phyloP scores from a whole-genome alignment of 176 grass and related monocot species.

The Cymbopogon citratus region DNA sequence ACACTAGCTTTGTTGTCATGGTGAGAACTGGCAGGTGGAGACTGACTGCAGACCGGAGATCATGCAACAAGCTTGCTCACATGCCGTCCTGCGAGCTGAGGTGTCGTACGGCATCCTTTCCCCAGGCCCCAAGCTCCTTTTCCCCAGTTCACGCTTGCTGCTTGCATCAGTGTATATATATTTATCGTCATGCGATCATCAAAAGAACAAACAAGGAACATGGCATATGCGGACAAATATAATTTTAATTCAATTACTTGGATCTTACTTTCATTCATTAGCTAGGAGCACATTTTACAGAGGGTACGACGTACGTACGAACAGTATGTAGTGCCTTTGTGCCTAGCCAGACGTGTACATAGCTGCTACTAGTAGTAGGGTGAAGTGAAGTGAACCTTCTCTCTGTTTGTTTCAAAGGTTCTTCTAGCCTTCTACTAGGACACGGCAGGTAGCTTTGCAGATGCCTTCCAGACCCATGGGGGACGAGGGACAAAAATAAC shows the following conservation, averaged over 20 bases:
- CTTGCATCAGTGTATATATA: neutral
- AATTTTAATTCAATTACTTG: constrained; percentile 1
- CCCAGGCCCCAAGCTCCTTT: neutral
- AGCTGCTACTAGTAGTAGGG: constrained; percentile 21
- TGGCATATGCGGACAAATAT: neutral
- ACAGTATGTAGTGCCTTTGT: too few relatives aligned
- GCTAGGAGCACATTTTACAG: constrained; percentile 29
- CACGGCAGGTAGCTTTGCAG: constrained; percentile 37
- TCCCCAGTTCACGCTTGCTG: neutral
- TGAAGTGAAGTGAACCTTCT: constrained; percentile 25
- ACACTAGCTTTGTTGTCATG: constrained; percentile 14
- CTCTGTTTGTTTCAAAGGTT: constrained; percentile 11
- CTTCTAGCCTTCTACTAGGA: neutral
- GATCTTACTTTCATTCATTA: neutral
- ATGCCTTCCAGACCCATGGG: constrained; percentile 42
- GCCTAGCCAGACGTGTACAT: neutral
- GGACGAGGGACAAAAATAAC: constrained; percentile 28
- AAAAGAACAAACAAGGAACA: constrained; percentile 1
- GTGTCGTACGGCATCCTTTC: neutral
- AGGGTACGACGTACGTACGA: neutral
- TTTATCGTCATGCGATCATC: constrained; percentile 21
- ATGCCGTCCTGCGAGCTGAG: constrained; percentile 22
- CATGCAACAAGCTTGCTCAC: constrained; percentile 27
- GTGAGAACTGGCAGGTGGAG: constrained; percentile 22
- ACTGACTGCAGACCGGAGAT: constrained; percentile 31